Base-by-base conservation (phyloP, 1,139 yeast species). In the Nakaseomyces nivariensis region DNA sequence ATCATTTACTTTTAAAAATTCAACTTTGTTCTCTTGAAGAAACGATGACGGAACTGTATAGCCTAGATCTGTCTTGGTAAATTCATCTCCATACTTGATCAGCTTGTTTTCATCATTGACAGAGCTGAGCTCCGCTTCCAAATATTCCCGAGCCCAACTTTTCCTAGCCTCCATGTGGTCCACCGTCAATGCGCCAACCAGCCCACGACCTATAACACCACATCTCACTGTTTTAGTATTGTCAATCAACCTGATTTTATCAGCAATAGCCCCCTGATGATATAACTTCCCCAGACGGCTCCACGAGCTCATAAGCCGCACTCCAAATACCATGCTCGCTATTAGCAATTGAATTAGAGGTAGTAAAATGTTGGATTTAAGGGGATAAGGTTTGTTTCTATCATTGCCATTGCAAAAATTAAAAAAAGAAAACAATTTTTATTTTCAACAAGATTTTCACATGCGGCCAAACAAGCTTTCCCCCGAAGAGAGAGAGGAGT, bases 1-100 rank as follows among this genome's bases (percentile, higher is more conserved):
- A 9, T 48, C 22, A 7, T 45, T 43, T n/a, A 53, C 45, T 37
- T 65, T 68, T 7, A 59, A 43, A 47, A 67, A 56, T 46, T 66
- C 69, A 2, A 61, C 48, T 22, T 55, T 58, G 27, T 55, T 50
- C 4, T 46, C 37, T 13, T 48, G 45, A 38, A 58, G 46, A 49
- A 56, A 57, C 4, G 52, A 53, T 10, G 58, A 57, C 17, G 61
- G 61, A 9, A 57, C 45, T 4, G 42, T 49, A 25, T 47, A 56
- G 1, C 25, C 26, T 3, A 8, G 25, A 10, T 29, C 9, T 1
- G 9, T 13, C 8, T 11, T 10, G n/a, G n/a, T 25, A 25, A 7
- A 38, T 17, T 10, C 31, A 10, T 25, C 42, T 11, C 42, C 42
- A 26, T 38, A 26, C 29, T 31, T 24, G 13, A 38, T 17, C 13